phyloP scores from a whole-genome alignment of 2,329 filamentous ascomycete genomes.

The Venturia effusa region DNA sequence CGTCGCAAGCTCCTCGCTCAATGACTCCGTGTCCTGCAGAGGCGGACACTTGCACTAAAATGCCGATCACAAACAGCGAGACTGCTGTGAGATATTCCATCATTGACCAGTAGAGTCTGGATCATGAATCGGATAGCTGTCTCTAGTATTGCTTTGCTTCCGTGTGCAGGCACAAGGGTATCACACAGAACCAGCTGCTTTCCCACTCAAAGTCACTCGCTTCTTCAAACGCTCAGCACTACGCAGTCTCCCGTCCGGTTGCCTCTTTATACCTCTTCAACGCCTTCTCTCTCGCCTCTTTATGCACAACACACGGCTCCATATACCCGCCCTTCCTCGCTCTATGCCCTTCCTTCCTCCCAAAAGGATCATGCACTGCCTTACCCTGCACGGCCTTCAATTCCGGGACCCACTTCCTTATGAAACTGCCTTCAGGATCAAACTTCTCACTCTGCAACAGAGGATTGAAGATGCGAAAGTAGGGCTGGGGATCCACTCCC shows the following conservation, averaged over 20 bases:
- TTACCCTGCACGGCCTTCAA: conserved; percentile 32
- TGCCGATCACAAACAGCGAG: too few relatives aligned
- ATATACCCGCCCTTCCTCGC: conserved; percentile 39
- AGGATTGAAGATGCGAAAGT: conserved; percentile 38
- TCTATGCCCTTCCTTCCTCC: conserved; percentile 32
- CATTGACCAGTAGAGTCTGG: background rate
- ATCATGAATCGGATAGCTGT: background rate
- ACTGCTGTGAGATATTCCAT: too few relatives aligned
- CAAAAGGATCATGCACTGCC: conserved; percentile 37
- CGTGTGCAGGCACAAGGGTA: background rate
- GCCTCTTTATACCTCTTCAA: conserved; percentile 61
- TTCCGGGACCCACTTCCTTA: conserved; percentile 28
- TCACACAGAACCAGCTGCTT: background rate
- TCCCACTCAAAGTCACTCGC: background rate
- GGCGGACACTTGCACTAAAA: background rate
- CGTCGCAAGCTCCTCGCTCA: too few relatives aligned
- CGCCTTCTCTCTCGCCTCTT: conserved; percentile 51
- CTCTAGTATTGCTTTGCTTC: too few relatives aligned
- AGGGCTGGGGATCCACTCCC: conserved; percentile 60
- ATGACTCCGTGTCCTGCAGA: background rate
- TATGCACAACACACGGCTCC: conserved; percentile 34
- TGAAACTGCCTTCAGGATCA: conserved; percentile 28
- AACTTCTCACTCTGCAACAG: conserved; percentile 28
- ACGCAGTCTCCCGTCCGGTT: conserved; percentile 40
- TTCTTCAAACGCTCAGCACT: background rate